Evolutionary conservation across 495 filamentous ascomycete genomes (phyloP), one percentile per base, ranked within the genome.

Genomic region (Aspergillus funiculosus): DNA sequence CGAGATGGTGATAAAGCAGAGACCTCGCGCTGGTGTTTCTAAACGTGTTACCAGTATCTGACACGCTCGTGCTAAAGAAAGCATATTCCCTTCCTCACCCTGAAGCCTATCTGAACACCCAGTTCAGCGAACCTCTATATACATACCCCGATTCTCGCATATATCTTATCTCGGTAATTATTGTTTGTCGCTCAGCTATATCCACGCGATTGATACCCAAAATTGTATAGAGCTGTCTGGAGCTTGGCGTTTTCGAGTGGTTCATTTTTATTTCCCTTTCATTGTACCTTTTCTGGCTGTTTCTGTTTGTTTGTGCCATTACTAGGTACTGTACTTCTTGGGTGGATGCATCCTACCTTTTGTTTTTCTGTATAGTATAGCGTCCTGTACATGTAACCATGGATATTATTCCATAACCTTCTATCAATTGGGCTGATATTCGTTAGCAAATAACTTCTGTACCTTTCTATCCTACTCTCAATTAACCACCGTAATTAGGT

Each of bases 1-100:
- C 51, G 85, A 95, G 63, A 85, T 83, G 63, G 89, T 88, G 7
- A 89, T 94, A 49, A 87, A 88, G 61, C 70, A 89, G 46, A 69
- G 87, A 45, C 82, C 86, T 29, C 68, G 62, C 30, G 40, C 43
- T 14, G 19, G 9, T 4, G 39, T 61, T 29, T 73, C 64, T 9
- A 72, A 72, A 54, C 57, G 76, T 39, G 63, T 79, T 27, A 76
- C 74, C 15, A 76, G 67, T 48, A 63, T 77, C 27, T 71, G 48
- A 66, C 60, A 47, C 10, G 25, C 18, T 28, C 8, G 26, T 36
- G 19, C 15, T 35, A 17, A 7, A 1, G n/a, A 14, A 13, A n/a
- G 19, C n/a, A 21, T 11, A 13, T 25, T 27, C 14, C 43, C 31
- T 47, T 28, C 11, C 38, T 51, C 32, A 28, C 21, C 37, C 20